Conservation (phyloP, 805 yeast genomes). For the Candida sonorensis region DNA sequence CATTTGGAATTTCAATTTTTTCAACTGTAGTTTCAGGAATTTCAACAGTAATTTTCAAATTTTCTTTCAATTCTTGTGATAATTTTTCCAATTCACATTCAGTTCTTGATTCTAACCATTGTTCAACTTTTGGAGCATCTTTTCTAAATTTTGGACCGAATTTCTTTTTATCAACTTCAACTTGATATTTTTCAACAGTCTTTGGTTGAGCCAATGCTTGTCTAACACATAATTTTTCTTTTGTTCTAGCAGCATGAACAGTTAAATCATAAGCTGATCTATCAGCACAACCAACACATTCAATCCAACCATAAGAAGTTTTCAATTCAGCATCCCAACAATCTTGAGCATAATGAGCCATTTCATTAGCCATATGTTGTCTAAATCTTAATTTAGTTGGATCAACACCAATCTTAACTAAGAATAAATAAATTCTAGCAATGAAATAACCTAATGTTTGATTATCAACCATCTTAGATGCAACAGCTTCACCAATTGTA, state of each 20-base stretch:
- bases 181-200: constrained; percentile 75
- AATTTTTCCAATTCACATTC: constrained; percentile 81
- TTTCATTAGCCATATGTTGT: constrained; percentile 97
- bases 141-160: constrained; percentile 98
- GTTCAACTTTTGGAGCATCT: constrained; percentile 89
- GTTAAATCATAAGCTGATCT: constrained; percentile 96
- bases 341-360: constrained; percentile 99
- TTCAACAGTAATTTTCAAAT: constrained; percentile 57
- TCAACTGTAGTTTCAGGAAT: constrained; percentile 60
- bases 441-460: constrained; percentile 96
- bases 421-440: constrained; percentile 84
- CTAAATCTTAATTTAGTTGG: constrained; percentile 82
- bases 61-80: constrained; percentile 55
- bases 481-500: constrained; percentile 88
- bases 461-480: constrained; percentile 83
- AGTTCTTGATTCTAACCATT: constrained; percentile 66
- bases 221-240: constrained; percentile 92
- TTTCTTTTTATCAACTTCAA: constrained; percentile 86
- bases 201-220: constrained; percentile 81
- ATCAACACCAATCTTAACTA: constrained; percentile 87
- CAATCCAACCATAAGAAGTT: constrained; percentile 98
- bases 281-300: constrained; percentile 99
- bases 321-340: constrained; percentile 99
- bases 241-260: constrained; percentile 92
- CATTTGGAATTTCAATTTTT: constrained; percentile 56